Evolutionary conservation across 106 monocot genomes (phyloP), one percentile per base, ranked within the genome.

Genomic region (Dioscorea alata): DNA sequence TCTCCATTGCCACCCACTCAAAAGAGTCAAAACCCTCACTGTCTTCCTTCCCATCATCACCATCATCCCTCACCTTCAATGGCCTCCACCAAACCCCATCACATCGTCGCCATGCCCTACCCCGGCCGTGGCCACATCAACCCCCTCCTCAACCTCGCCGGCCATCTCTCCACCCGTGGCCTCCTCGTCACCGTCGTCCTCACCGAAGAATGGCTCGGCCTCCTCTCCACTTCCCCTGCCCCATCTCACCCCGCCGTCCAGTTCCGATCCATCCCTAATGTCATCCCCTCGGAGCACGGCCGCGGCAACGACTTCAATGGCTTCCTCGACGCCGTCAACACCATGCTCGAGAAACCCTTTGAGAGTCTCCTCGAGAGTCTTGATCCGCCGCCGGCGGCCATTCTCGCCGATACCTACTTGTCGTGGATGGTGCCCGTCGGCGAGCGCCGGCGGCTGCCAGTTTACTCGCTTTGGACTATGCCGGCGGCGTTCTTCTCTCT

Each of bases 401-500:
- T 93, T 57, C 10, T 89, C 24, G 81, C 84, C 0, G 86, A 89
- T 67, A 52, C 80, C 12, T 77, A 68, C 79, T 25, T 89, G 0
- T 54, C 79, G 3, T 93, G 93, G 93, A 75, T 64, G 0, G 81
- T 77, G n/a, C 69, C 25, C 1, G 65, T 86, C 2, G 86, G 81
- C 4, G 72, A 71, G 23, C 64, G 76, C 28, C 70, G 76, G 57
- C 31, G 65, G 2, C 57, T 93, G 24, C 86, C 88, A 12, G 72
- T 93, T 14, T 75, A 50, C 60, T 93, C 83, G 13, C 50, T 93
- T 4, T 88, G 60, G 20, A 35, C 88, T 28, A 88, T 88, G 91
- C 60, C 92, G 13, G 80, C 85, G 1, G 33, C 70, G 15, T 68
- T 91, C 62, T 91, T 84, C 82, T 84, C 87, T 19, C 61, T 74